Conservation (phyloP, 2,329 filamentous ascomycete species). For the Pezicula rhizophila region DNA sequence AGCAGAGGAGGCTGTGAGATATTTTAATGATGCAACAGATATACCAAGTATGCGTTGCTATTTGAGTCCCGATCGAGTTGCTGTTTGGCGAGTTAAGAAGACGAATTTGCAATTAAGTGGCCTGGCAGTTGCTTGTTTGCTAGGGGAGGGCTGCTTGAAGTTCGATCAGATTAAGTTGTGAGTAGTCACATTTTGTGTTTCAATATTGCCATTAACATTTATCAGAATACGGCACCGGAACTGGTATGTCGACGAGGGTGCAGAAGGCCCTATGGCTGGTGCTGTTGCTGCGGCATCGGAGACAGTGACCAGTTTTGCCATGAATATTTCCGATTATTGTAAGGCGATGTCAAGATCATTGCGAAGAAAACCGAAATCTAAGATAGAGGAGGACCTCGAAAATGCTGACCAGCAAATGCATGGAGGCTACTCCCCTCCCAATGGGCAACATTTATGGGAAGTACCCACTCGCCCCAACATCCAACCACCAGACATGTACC, state of each 20-base stretch:
- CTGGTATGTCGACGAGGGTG: conserved; percentile 23
- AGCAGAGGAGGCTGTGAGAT: conserved; percentile 55
- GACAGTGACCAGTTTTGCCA: conserved; percentile 7
- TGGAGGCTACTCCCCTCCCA: no score
- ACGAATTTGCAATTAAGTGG: conserved; percentile 55
- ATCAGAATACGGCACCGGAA: conserved; percentile 15
- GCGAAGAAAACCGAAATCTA: conserved; percentile 1
- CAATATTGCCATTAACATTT: background rate
- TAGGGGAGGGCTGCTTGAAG: conserved; percentile 38
- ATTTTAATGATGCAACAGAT: conserved; percentile 53
- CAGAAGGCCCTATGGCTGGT: conserved; percentile 12
- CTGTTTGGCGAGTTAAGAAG: conserved; percentile 37
- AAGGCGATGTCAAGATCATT: conserved; percentile 9
- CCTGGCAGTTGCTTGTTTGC: conserved; percentile 58
- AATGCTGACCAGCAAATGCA: background rate
- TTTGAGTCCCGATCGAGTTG: conserved; percentile 40
- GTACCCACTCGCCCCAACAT: conserved; percentile 11
- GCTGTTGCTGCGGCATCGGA: conserved; percentile 14
- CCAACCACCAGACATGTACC: conserved; percentile 7
- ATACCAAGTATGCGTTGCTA: conserved; percentile 55
- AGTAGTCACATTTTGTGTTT: background rate
- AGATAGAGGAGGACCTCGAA: background rate
- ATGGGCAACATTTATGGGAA: conserved; percentile 1
- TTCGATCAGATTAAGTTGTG: conserved; percentile 16
- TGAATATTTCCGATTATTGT: conserved; percentile 10